Percentiles rank a stretch among this genome's conserved stretches.
These are phyloP conservation scores for Amaranthus palmeri DNA, from an alignment of 148 eudicot genomes.

Conservation along the genomic window DNA sequence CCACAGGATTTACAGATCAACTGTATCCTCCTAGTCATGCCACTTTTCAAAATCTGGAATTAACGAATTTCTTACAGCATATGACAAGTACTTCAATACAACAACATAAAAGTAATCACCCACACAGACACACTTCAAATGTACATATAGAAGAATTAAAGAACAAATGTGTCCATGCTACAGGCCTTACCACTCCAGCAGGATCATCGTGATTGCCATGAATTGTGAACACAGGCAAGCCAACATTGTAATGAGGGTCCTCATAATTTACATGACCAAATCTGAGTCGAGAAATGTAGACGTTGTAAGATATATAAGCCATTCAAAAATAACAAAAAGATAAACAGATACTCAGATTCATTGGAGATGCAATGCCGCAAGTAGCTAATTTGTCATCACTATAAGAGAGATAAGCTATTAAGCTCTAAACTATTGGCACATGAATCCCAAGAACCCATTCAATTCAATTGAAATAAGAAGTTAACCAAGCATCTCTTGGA, in stretches of 20 bases:
- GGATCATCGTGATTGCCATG: conserved; percentile 99
- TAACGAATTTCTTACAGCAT: background rate
- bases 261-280: conserved; percentile 99
- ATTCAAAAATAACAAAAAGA: background rate
- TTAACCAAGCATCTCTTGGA: background rate
- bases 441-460: background rate
- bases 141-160: background rate
- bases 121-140: background rate
- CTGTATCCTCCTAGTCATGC: too few species aligned
- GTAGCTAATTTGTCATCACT: background rate
- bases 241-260: conserved; percentile 98
- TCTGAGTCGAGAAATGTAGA: conserved; percentile 28
- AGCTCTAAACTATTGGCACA: background rate
- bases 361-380: background rate
- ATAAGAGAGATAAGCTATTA: background rate
- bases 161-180: background rate
- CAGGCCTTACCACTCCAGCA: conserved; percentile 91
- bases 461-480: conserved; percentile 9
- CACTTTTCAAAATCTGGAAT: too few species aligned
- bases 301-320: background rate
- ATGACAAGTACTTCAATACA: background rate
- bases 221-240: conserved; percentile 97
- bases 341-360: background rate
- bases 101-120: background rate
- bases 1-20: too few species aligned